Evolutionary conservation across 108 stramenopile species (phyloP).

Genomic region (Bacterosira constricta): DNA sequence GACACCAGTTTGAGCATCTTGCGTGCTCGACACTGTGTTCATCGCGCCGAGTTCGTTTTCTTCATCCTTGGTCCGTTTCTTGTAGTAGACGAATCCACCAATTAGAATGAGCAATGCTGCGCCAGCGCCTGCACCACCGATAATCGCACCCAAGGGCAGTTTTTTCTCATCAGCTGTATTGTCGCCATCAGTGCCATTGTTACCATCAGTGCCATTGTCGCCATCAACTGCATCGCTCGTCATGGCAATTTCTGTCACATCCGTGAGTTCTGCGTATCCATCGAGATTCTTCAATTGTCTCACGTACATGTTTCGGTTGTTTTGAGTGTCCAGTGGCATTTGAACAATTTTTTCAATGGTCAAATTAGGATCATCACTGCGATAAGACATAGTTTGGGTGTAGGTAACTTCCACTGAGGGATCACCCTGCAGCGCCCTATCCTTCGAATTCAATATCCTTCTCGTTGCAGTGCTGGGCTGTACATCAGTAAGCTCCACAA

Average conservation of each 20-base stretch:
- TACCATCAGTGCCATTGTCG: no score
- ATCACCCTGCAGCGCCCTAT: constrained; percentile 18
- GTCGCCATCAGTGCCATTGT: not conserved
- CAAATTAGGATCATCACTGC: constrained; percentile 19
- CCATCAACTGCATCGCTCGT: not conserved
- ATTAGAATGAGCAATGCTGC: constrained; percentile 38
- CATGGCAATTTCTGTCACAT: constrained; percentile 19
- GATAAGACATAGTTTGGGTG: constrained; percentile 30
- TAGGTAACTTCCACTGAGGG: constrained; percentile 38
- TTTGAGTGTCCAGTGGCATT: constrained; percentile 12
- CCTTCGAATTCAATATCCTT: not conserved
- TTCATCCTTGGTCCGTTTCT: constrained; percentile 30
- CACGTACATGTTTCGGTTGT: constrained; percentile 13
- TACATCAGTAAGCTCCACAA: not conserved
- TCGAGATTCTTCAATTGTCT: constrained; percentile 20
- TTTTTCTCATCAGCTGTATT: constrained; percentile 8
- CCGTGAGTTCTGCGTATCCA: constrained; percentile 31
- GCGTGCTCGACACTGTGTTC: constrained; percentile 33
- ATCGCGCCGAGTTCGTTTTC: constrained; percentile 15
- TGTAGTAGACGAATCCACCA: constrained; percentile 21
- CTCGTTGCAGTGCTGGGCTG: not conserved
- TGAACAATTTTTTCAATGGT: constrained; percentile 10
- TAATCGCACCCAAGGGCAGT: constrained; percentile 35
- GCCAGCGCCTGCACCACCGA: constrained; percentile 68
- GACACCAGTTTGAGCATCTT: constrained; percentile 12